Base-by-base conservation (phyloP, 2,329 filamentous ascomycete species). In the Alternaria brassicicola region DNA sequence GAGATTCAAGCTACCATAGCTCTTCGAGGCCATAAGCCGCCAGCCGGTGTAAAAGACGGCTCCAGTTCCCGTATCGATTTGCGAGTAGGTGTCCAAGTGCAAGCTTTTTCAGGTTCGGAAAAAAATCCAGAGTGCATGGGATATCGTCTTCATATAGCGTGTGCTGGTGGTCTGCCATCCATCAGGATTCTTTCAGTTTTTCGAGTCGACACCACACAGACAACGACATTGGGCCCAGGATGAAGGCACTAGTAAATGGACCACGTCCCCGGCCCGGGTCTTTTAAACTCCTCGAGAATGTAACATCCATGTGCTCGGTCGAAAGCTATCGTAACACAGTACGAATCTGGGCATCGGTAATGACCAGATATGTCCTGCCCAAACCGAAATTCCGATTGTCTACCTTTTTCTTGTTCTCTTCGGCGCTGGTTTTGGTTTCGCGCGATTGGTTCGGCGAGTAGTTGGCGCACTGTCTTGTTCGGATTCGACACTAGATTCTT, bases 381-480 rank as follows among this genome's bases (percentile, higher is more conserved):
- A 26, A 49, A 25, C 17, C n/a, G 8, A 15, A 1, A 6, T 12
- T 17, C 2, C 2, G 0, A 2, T 6, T 10, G 21, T 35, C 31
- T 46, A 66, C 52, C 73, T 60, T 52, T 71, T 76, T 35, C 74
- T 67, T 4, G 68, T 74, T 57, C 70, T 64, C 50, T 72, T 73
- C 0, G 72, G 65, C 4, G 64, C 67, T 8, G 73, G 66, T 50
- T 67, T 67, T 23, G 67, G 43, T 33, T 64, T 68, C 12, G 62
- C 59, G n/a, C 72, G 63, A 45, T 70, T 71, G n/a, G 73, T 75
- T 51, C 71, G 64, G 35, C 74, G 61, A 19, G 72, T 76, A 38
- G 65, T 72, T 10, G 72, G 72, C 23, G 72, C 73, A n/a, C 67
- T 72, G 13, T 76, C 75, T 47, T 71, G 60, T 36, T 65, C 68